A percentile compares a stretch with the other conserved stretches of the same genome.
phyloP scores from a whole-genome alignment of 306 rosid genomes.

The Astragalus glycyphyllos region DNA sequence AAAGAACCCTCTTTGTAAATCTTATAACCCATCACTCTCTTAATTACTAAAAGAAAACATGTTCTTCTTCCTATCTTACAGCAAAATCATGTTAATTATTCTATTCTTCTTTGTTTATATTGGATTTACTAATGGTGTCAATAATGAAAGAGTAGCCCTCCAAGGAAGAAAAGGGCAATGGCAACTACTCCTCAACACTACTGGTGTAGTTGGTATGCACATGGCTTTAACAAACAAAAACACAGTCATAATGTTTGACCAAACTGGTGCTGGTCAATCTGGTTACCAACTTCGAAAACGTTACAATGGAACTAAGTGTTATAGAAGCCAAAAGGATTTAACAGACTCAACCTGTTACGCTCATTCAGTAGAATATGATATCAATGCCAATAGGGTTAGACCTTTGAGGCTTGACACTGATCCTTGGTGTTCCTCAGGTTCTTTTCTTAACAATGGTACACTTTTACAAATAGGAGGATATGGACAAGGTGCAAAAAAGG shows the following conservation, averaged over 20 bases:
- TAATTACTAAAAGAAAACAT: no score
- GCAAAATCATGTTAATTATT: conserved; percentile 32
- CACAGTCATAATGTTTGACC: conserved; percentile 76
- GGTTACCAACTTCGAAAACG: conserved; percentile 57
- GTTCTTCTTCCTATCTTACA: conserved; percentile 12
- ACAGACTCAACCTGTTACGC: conserved; percentile 72
- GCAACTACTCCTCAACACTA: conserved; percentile 62
- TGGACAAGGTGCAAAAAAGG: conserved; percentile 51
- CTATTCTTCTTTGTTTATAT: conserved; percentile 40
- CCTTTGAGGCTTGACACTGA: conserved; percentile 65
- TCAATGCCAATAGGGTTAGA: conserved; percentile 58
- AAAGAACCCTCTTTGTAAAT: conserved; percentile 30
- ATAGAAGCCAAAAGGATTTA: conserved; percentile 21
- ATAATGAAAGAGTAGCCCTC: background rate
- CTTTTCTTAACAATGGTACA: conserved; percentile 76
- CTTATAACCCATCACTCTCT: conserved; percentile 13
- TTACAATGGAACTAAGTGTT: conserved; percentile 51
- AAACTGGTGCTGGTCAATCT: conserved; percentile 65
- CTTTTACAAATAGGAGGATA: conserved; percentile 72
- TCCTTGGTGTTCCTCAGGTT: conserved; percentile 89
- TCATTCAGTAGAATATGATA: conserved; percentile 80
- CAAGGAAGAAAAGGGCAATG: conserved; percentile 60
- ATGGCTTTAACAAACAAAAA: conserved; percentile 65
- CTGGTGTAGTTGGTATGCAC: conserved; percentile 82
- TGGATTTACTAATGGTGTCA: conserved; percentile 36